Conservation (phyloP, 2,329 filamentous ascomycete genomes). For the Blastomyces parvus region DNA sequence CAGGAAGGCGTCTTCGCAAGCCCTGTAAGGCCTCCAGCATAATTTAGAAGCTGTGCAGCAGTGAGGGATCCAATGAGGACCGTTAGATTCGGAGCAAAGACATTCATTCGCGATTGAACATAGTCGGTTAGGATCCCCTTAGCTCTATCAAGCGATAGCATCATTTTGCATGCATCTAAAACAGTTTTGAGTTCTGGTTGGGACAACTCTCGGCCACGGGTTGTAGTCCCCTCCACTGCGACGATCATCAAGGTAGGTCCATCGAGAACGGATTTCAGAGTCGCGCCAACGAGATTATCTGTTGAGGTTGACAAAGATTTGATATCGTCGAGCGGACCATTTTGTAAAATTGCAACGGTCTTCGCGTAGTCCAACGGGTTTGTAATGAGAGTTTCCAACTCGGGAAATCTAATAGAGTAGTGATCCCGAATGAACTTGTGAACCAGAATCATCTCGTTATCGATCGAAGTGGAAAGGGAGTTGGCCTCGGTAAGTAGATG, state of each 20-base stretch:
- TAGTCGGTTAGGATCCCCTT: slow-evolving; percentile 85
- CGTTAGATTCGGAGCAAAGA: slow-evolving; percentile 91
- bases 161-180: slow-evolving; percentile 72
- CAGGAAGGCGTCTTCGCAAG: slow-evolving; percentile 88
- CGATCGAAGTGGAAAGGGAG: slow-evolving; percentile 80
- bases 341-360: slow-evolving; percentile 84
- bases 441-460: slow-evolving; percentile 81
- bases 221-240: slow-evolving; percentile 85
- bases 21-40: slow-evolving; percentile 76
- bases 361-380: slow-evolving; percentile 94
- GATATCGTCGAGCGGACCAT: slow-evolving; percentile 83
- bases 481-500: slow-evolving; percentile 81
- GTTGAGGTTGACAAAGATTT: slow-evolving; percentile 66
- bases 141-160: slow-evolving; percentile 74
- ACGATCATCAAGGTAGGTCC: slow-evolving; percentile 92
- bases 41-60: slow-evolving; percentile 92
- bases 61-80: slow-evolving; percentile 84
- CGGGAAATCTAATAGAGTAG: slow-evolving; percentile 87
- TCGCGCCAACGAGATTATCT: slow-evolving; percentile 65
- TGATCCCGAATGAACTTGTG: slow-evolving; percentile 96
- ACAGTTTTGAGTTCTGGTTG: slow-evolving; percentile 66
- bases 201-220: slow-evolving; percentile 67
- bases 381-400: slow-evolving; percentile 80
- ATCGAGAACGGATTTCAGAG: slow-evolving; percentile 72
- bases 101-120: slow-evolving; percentile 91